These are phyloP conservation scores for Parathielavia appendiculata DNA, from an alignment of 495 filamentous ascomycete genomes.

Conservation along the genomic window DNA sequence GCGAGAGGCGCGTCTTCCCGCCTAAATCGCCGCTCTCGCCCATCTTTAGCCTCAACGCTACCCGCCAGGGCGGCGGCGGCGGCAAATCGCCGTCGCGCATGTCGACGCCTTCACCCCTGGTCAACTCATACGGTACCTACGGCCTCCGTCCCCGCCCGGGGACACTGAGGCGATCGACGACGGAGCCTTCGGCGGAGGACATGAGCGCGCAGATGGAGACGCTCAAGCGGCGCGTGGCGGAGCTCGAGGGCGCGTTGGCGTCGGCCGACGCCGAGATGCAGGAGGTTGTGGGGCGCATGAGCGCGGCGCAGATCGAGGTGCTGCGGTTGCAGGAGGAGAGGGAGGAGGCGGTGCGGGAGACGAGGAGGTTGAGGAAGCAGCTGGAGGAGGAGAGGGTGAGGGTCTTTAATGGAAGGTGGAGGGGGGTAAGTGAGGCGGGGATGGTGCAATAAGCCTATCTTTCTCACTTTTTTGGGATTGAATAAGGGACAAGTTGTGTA, in stretches of 20 bases:
- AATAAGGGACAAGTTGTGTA: no score
- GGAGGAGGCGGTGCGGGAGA: conserved; percentile 81
- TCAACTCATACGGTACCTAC: background rate
- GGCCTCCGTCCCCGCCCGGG: background rate
- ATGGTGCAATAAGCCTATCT: no score
- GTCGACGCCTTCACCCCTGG: conserved; percentile 25
- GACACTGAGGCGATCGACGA: conserved; percentile 34
- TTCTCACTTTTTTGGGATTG: no score
- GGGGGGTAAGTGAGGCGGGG: no score
- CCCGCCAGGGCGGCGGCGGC: background rate
- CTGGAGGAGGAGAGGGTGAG: conserved; percentile 45
- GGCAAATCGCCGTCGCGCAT: conserved; percentile 32
- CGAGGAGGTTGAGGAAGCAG: conserved; percentile 61
- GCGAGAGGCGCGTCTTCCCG: conserved; percentile 36
- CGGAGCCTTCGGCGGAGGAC: conserved; percentile 35
- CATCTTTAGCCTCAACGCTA: conserved; percentile 43
- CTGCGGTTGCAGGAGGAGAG: conserved; percentile 85
- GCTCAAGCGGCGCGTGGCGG: conserved; percentile 57
- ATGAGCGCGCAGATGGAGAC: conserved; percentile 65
- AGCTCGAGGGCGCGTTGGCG: conserved; percentile 74
- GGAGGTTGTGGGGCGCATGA: conserved; percentile 88
- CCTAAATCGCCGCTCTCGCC: conserved; percentile 60
- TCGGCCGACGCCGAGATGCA: conserved; percentile 92
- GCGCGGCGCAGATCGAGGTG: conserved; percentile 89
- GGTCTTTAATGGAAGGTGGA: conserved; percentile 42